phyloP scores from a whole-genome alignment of 768 basidiomycete genomes.

The Crassisporium funariophilum region DNA sequence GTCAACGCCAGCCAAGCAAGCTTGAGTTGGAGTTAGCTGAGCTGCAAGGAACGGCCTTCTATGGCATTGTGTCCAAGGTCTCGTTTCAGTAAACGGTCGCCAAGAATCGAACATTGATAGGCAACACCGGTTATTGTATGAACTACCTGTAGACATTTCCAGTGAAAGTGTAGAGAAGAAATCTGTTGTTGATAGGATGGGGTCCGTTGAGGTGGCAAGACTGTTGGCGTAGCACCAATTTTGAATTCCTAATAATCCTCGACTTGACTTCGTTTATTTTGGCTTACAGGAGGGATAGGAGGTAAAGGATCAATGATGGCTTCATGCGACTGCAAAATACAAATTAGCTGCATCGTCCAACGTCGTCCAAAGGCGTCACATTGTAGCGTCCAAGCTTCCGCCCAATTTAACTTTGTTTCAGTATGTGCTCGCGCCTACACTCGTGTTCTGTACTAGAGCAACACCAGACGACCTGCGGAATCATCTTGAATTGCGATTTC shows the following conservation, averaged over 20 bases:
- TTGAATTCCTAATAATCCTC: too few species aligned
- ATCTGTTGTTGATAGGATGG: too few species aligned
- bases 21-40: constrained; percentile 55
- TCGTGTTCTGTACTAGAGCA: constrained; percentile 13
- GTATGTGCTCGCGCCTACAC: constrained; percentile 1
- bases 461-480: constrained; percentile 19
- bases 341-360: too few species aligned
- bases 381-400: constrained; percentile 8
- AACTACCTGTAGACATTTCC: too few species aligned
- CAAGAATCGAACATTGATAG: too few species aligned
- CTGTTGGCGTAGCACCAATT: too few species aligned
- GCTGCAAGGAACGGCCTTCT: constrained; percentile 58
- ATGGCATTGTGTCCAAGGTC: constrained; percentile 40
- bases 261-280: too few species aligned
- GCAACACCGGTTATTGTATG: too few species aligned
- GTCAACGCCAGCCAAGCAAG: constrained; percentile 46
- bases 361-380: not conserved
- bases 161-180: too few species aligned
- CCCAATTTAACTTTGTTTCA: not conserved
- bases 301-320: too few species aligned
- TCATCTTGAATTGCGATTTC: not conserved
- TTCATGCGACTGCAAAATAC: too few species aligned
- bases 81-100: constrained; percentile 12
- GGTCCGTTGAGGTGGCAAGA: too few species aligned
- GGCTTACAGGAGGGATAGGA: not conserved